Base-by-base conservation (phyloP, 1,284 basidiomycete species). In the Fomitopsis betulina region DNA sequence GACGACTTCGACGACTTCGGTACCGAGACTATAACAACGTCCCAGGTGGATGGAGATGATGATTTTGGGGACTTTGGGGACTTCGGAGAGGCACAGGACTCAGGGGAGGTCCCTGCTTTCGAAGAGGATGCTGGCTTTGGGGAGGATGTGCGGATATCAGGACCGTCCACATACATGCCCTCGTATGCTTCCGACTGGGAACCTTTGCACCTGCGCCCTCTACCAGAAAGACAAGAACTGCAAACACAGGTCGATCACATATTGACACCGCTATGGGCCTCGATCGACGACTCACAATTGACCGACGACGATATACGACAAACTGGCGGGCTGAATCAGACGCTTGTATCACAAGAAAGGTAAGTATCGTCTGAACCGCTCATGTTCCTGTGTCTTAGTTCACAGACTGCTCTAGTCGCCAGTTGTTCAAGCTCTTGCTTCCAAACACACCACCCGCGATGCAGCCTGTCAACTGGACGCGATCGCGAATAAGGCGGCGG, bases 1-100 rank as follows among this genome's bases (percentile, higher is more conserved):
- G 84, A 83, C 56, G 85, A 83, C 60, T 81, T 85, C 62, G 87
- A 89, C 60, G 86, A 87, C 61, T 90, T 90, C 68, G 83, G 82
- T 60, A 79, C 76, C 33, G 77, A 79, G 63, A 71, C 71, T 2
- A 70, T 74, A 13, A 60, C 63, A 5, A 72, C 75, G 27, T 69
- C 73, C 1, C 72, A 72, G 40, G 75, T 74, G 10, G 75, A 67
- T 8, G 80, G 75, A 8, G 86, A 85, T 47, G 89, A 90, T 67
- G 89, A 90, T 59, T 91, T 89, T 71, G 91, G 86, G 53, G 91
- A 94, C 67, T 95, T 95, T 76, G 93, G 89, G 17, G 91, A 92
- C 65, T 93, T 93, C 71, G 91, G 84, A 57, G 92, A 92, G 62
- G 84, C 78, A 15, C 79, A 79, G 56, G 75, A 70, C 68, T 69